Evolutionary conservation across 306 rosid species (phyloP).

Genomic region (Mimosa pudica): DNA sequence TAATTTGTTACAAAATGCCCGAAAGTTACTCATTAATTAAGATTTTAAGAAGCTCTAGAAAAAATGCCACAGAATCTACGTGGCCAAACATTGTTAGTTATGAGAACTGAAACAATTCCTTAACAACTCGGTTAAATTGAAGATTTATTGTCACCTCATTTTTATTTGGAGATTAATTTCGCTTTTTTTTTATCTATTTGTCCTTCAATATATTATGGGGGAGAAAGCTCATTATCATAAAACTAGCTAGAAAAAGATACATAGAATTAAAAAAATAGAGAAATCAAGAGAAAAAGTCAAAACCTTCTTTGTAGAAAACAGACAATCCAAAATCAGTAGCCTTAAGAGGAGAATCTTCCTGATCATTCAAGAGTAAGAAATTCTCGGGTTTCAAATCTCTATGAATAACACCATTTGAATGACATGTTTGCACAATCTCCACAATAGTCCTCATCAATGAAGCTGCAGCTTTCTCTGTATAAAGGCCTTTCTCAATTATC

Average conservation of each 20-base stretch:
- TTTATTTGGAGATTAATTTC: no score
- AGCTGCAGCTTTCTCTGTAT: conserved; percentile 93
- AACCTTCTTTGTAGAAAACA: conserved; percentile 93
- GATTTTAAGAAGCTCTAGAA: no score
- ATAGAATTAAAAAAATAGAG: no score
- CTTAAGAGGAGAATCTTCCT: conserved; percentile 84
- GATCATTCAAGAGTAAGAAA: conserved; percentile 76
- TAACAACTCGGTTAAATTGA: no score
- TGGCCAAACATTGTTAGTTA: no score
- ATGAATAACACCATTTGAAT: conserved; percentile 94
- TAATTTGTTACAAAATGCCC: no score
- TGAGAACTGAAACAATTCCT: no score
- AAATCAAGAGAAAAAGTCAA: not conserved
- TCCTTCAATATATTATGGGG: no score
- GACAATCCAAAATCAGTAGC: conserved; percentile 95
- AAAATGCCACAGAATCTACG: no score
- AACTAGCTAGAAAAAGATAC: not conserved
- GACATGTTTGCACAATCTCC: conserved; percentile 86
- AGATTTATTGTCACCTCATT: no score
- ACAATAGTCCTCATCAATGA: conserved; percentile 80
- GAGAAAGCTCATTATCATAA: not conserved
- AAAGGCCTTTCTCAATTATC: conserved; percentile 90
- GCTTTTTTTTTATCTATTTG: no score
- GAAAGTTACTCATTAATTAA: no score
- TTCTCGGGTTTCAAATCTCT: conserved; percentile 98